A percentile compares a stretch with the other conserved stretches of the same genome.
These are phyloP conservation scores for Macrocystidia cucumis DNA, from an alignment of 1,284 basidiomycete genomes.

Conservation along the genomic window DNA sequence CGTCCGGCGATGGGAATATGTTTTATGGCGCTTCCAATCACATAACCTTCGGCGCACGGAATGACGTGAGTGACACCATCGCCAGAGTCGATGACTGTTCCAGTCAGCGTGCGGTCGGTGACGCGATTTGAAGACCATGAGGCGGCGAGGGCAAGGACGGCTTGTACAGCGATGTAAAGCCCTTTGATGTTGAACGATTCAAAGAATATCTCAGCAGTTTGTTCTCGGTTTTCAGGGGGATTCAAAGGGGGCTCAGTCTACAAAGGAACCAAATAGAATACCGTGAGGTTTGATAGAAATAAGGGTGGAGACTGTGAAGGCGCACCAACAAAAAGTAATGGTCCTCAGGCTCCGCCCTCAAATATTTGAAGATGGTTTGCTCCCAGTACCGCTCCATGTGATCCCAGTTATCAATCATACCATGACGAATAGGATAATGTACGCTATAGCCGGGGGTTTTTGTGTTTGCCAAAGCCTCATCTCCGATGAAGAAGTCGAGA, in stretches of 20 bases:
- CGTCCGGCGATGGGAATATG: constrained; percentile 98
- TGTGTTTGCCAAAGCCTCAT: constrained; percentile 93
- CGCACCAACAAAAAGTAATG: constrained; percentile 95
- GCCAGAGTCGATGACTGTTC: constrained; percentile 97
- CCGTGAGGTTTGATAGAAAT: neutral
- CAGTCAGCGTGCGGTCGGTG: constrained; percentile 89
- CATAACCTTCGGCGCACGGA: constrained; percentile 96
- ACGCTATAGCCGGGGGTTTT: constrained; percentile 90
- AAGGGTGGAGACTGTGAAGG: neutral
- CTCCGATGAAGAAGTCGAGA: constrained; percentile 99
- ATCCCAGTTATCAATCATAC: constrained; percentile 99
- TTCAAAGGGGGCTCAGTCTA: constrained; percentile 98
- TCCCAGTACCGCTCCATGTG: constrained; percentile 99
- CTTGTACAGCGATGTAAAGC: constrained; percentile 97
- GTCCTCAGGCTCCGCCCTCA: constrained; percentile 97
- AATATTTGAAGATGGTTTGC: constrained; percentile 99
- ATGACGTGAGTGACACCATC: constrained; percentile 99
- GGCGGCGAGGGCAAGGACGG: constrained; percentile 97
- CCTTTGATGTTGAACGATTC: constrained; percentile 99
- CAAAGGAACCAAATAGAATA: neutral
- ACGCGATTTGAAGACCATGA: constrained; percentile 96
- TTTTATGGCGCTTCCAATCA: constrained; percentile 98
- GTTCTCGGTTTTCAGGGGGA: constrained; percentile 97
- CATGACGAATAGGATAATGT: constrained; percentile 96
- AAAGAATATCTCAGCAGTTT: constrained; percentile 99